Evolutionary conservation across 768 basidiomycete species (phyloP).

Genomic region (Boletus eberwhitei): DNA sequence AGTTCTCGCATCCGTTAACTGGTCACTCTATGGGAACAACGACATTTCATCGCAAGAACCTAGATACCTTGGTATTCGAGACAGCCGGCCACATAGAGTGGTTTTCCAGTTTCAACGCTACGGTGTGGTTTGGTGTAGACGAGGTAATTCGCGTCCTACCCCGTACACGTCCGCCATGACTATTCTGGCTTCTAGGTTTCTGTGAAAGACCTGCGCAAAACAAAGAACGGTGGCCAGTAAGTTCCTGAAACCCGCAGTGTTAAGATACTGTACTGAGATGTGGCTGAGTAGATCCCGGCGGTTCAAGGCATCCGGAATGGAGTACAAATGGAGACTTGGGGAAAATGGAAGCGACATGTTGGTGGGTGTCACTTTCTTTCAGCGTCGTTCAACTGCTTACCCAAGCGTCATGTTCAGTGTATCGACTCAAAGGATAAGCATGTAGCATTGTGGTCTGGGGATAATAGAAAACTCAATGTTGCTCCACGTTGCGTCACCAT

Average conservation of each 20-base stretch:
- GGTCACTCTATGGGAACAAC: conserved; percentile 42
- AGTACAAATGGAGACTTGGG: conserved; percentile 57
- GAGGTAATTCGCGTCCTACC: conserved; percentile 31
- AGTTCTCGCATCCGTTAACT: conserved; percentile 47
- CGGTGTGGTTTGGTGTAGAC: conserved; percentile 47
- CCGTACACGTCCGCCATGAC: neutral
- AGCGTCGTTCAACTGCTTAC: neutral
- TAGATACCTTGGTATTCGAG: conserved; percentile 43
- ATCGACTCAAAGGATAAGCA: conserved; percentile 46
- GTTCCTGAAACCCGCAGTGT: conserved; percentile 5
- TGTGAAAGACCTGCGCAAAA: conserved; percentile 46
- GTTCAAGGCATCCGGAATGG: conserved; percentile 45
- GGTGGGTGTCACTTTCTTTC: conserved; percentile 33
- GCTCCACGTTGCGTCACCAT: conserved; percentile 37
- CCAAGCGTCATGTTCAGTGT: conserved; percentile 37
- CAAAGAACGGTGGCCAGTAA: conserved; percentile 52
- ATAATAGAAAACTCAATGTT: conserved; percentile 39
- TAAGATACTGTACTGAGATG: neutral
- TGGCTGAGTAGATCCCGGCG: conserved; percentile 43
- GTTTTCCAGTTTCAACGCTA: conserved; percentile 43
- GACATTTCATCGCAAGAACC: conserved; percentile 47
- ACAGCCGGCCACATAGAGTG: conserved; percentile 54
- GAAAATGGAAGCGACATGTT: conserved; percentile 43
- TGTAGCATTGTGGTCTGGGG: conserved; percentile 46
- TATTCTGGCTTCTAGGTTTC: conserved; percentile 29